A percentile compares a stretch with the other conserved stretches of the same genome.
phyloP scores from a whole-genome alignment of 129 eudicot species.

The Chrysanthemum lavandulifolium region DNA sequence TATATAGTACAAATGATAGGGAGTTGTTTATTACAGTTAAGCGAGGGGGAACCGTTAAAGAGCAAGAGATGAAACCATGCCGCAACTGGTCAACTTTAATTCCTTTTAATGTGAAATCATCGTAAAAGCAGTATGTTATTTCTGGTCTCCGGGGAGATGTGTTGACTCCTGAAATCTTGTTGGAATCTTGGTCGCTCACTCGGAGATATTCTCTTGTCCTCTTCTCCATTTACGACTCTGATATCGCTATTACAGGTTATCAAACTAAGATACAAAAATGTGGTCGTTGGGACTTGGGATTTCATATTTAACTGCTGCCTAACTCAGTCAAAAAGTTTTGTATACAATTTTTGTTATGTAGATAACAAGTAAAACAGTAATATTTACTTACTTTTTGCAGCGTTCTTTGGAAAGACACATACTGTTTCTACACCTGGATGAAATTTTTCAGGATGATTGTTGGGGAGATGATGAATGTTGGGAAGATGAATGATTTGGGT shows the following conservation, averaged over 20 bases:
- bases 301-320: too few species aligned
- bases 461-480: too few species aligned
- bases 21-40: conserved; percentile 22
- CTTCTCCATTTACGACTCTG: conserved; percentile 9
- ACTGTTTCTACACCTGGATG: conserved; percentile 75
- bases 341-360: too few species aligned
- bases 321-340: too few species aligned
- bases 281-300: too few species aligned
- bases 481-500: too few species aligned
- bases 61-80: conserved; percentile 36
- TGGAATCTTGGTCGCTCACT: conserved; percentile 22
- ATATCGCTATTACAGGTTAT: too few species aligned
- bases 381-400: conserved; percentile 48
- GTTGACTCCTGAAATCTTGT: conserved; percentile 20
- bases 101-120: conserved; percentile 30
- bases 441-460: too few species aligned
- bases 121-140: conserved; percentile 33
- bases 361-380: neutral
- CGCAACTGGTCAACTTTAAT: conserved; percentile 28
- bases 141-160: conserved; percentile 17
- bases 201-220: conserved; percentile 22
- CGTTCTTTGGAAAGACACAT: conserved; percentile 87
- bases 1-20: too few species aligned
- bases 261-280: too few species aligned
- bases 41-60: conserved; percentile 39